These are phyloP conservation scores for Ceratobasidium sp. DNA, from an alignment of 1,284 basidiomycete species.

Conservation along the genomic window DNA sequence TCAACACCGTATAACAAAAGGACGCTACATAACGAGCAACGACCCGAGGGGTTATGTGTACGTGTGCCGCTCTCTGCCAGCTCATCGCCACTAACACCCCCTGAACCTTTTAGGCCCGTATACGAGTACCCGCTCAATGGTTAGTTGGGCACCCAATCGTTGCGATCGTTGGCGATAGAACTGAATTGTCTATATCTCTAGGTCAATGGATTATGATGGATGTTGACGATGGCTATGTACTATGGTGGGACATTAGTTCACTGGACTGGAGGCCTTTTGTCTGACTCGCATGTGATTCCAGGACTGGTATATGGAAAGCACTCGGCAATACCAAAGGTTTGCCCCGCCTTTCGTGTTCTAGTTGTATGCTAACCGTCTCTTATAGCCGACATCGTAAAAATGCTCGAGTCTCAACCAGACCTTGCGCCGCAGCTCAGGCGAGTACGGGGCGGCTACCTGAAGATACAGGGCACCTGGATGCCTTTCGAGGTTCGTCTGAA, in stretches of 20 bases:
- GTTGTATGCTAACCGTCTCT: constrained; percentile 44
- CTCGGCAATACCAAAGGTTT: constrained; percentile 83
- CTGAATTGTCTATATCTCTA: neutral
- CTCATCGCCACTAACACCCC: constrained; percentile 28
- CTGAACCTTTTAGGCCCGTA: constrained; percentile 63
- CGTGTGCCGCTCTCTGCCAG: constrained; percentile 47
- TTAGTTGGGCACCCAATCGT: neutral
- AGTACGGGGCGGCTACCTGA: constrained; percentile 83
- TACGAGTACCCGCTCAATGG: constrained; percentile 84
- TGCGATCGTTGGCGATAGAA: constrained; percentile 9
- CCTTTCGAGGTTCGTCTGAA: constrained; percentile 73
- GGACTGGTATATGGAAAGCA: constrained; percentile 90
- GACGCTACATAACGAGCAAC: constrained; percentile 83
- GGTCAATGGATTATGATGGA: constrained; percentile 92
- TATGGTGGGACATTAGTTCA: constrained; percentile 35
- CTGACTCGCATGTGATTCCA: constrained; percentile 57
- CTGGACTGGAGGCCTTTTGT: neutral
- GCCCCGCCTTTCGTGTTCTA: constrained; percentile 43
- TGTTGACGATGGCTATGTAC: constrained; percentile 79
- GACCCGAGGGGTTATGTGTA: constrained; percentile 87
- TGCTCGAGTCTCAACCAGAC: constrained; percentile 86
- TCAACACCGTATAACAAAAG: constrained; percentile 80
- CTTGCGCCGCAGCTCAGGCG: constrained; percentile 77
- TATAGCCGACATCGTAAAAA: constrained; percentile 84
- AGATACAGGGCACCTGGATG: constrained; percentile 90